Percentiles rank a stretch among this genome's conserved stretches.
Conservation (phyloP, 116 monocot species). For the Dioscorea cayenensis region DNA sequence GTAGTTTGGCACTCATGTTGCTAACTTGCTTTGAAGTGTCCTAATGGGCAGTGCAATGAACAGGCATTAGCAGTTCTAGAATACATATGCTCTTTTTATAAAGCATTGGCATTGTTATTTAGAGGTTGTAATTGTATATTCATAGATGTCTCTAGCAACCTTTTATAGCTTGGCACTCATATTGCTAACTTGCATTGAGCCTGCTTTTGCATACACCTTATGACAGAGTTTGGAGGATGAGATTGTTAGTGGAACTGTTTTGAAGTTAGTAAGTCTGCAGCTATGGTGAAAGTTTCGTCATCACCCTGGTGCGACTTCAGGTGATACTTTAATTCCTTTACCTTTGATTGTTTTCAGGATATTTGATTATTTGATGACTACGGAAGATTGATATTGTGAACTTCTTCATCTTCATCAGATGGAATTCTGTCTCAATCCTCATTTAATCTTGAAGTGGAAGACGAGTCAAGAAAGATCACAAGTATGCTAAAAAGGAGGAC, state of each 20-base stretch:
- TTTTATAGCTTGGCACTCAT: no score
- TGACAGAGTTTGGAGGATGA: slow-evolving; percentile 94
- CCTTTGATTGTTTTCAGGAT: neutral
- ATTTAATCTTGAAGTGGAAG: slow-evolving; percentile 95
- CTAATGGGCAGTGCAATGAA: no score
- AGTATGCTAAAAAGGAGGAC: slow-evolving; percentile 68
- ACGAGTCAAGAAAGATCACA: slow-evolving; percentile 75
- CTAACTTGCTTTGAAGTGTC: no score
- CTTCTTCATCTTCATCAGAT: slow-evolving; percentile 39
- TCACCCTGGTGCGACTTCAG: slow-evolving; percentile 89
- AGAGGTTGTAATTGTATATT: no score
- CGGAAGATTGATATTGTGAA: neutral
- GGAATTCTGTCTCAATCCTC: slow-evolving; percentile 93
- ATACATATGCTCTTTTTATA: no score
- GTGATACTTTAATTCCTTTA: slow-evolving; percentile 17
- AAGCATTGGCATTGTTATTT: no score
- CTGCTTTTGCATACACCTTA: no score
- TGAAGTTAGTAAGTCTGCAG: slow-evolving; percentile 89
- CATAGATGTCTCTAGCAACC: no score
- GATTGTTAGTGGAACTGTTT: slow-evolving; percentile 84
- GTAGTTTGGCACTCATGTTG: no score
- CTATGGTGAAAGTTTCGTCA: no score
- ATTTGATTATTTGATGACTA: neutral
- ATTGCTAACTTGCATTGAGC: no score
- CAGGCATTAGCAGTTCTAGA: no score